Evolutionary conservation across 257 asterid genomes (phyloP), one percentile per base, ranked within the genome.

Genomic region (Scutellaria galericulata): DNA sequence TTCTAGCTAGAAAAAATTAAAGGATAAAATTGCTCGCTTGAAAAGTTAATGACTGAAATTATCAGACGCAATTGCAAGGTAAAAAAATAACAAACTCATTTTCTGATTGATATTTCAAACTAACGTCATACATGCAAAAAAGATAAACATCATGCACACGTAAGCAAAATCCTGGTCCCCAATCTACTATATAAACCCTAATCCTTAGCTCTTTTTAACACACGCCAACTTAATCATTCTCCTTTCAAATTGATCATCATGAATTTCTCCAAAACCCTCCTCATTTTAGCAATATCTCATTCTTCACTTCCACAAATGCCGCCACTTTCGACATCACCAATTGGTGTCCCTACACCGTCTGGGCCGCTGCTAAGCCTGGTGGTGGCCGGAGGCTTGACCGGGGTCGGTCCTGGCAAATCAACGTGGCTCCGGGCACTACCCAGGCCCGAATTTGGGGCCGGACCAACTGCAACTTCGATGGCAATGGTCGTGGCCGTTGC

Each of bases 361-460:
- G 85, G 85, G 85, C 85, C 0, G 85, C 85, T 2, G 77, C 82
- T 0, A 52, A 71, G 1, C 76, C 81, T 0, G 79, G 81, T 0
- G 82, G 83, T 1, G 89, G 89, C 2, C 7, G 51, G 0, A 57
- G 68, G 7, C 80, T 84, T 14, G 78, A 84, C 42, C 8, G 45
- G 0, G 86, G 86, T 24, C 76, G 77, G 9, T 48, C 80, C 0
- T 79, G 84, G 84, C 74, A 58, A 52, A 7, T 83, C 15, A 45
- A 50, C 24, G 81, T 80, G 0, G 71, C 85, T 2, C 65, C 81
- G 0, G 84, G 84, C 7, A 81, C 85, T 3, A 12, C 7, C 10
- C 50, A 52, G 3, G 83, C 77, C 55, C 77, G 84, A 3, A 73
- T 81, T 1, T 81, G 85, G 85, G 85, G 72, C 13, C 58, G 84